Evolutionary conservation across 257 asterid genomes (phyloP), one percentile per base, ranked within the genome.

Genomic region (Oldenlandia corymbosa): DNA sequence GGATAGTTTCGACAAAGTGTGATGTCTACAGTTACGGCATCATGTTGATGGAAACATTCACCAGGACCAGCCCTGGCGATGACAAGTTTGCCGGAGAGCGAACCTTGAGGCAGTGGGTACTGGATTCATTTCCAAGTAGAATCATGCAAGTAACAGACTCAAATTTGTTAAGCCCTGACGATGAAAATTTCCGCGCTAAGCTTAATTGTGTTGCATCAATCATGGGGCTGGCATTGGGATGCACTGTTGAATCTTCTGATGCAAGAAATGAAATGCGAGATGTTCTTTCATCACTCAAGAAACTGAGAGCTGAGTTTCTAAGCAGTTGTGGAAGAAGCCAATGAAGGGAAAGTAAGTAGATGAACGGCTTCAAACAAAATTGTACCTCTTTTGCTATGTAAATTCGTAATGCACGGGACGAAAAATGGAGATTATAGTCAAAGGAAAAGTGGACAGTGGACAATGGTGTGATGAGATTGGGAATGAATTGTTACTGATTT

Each of bases 11-110:
- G 7, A 37, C 61, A 0, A 64, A 50, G 17, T 50, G 60, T 8
- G 60, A 64, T 14, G 58, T 64, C 5, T 64, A 50, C 28, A 64
- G 68, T 51, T 64, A 34, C 37, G 68, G 54, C 2, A 61, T 45
- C n/a, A 61, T 45, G 66, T 27, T 61, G 55, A 61, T 61, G 66
- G 66, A 61, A 17, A 62, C 67, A 24, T 62, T 45, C 43, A 62
- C 45, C n/a, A 62, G 67, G 46, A 62, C 12, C 14, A 51, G 45
- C 7, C 69, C 69, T 24, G 37, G 41, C 26, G 61, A 26, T 26
- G 61, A 65, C 41, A 65, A 7, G 7, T 65, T 65, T n/a, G 14
- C 31, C 2, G 69, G 61, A 37, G 69, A 51, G 1, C 30, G 37
- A 47, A 24, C 69, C 51, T 46, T 65, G 18, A 24, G 69, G 41